Base-by-base conservation (phyloP, 208 protist genomes). In the Tritrichomonas foetus region DNA sequence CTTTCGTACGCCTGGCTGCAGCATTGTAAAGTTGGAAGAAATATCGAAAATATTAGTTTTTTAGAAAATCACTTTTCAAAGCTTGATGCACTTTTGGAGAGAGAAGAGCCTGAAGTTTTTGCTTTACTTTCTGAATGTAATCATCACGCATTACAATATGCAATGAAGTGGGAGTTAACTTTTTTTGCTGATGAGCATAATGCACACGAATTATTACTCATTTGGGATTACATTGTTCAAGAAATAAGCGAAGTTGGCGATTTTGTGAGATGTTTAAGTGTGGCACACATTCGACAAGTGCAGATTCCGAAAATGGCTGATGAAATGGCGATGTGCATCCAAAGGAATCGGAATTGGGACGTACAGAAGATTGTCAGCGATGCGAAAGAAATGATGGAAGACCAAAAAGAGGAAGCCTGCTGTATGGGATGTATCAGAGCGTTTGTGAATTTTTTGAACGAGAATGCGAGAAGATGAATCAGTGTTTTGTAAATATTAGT, bases 121-220 rank as follows among this genome's bases (percentile, higher is more conserved):
- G 5, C 36, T 25, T 9, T 55, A 8, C 25, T 84, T 33, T 53
- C 16, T 8, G 3, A 44, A 30, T 11, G 27, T 3, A 1, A 53
- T 55, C 74, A 84, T n/a, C 13, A 20, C 25, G 27, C 74, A 22
- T 25, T 84, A 13, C 74, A 84, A 8, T 84, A 84, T 53, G 74
- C 41, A 16, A 30, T 84, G 44, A 84, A 84, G 30, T 84, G 74
- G 74, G 74, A 84, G 53, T 84, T 84, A 20, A 84, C 74, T 33
- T 84, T 84, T 47, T 84, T 84, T 53, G 36, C 74, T 53, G 74
- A 84, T n/a, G 74, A 84, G 25, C 74, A 84, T 53, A 84, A 84
- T 53, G 41, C 39, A 1, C 74, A 84, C 30, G 74, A 84, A n/a
- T 53, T 84, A 20, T 27, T 84, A n/a, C n/a, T 47, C 1, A 33